These are phyloP conservation scores for Serendipita indica DNA, from an alignment of 768 basidiomycete genomes.

Conservation along the genomic window DNA sequence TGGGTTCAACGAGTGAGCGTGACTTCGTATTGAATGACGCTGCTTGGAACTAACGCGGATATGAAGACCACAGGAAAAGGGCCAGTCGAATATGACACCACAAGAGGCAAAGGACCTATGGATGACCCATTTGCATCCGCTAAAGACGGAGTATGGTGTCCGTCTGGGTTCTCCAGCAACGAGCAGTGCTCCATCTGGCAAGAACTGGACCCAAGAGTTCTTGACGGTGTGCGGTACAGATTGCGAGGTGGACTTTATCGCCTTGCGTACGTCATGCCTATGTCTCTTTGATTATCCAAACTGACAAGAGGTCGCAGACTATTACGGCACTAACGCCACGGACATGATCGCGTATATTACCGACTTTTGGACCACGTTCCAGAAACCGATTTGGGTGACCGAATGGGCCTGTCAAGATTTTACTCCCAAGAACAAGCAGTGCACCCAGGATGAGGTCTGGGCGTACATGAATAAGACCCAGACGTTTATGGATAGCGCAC, in stretches of 20 bases:
- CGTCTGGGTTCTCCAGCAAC: constrained; percentile 40
- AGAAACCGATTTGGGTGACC: constrained; percentile 33
- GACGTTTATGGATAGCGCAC: constrained; percentile 36
- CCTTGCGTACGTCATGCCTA: constrained; percentile 30
- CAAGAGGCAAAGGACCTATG: constrained; percentile 36
- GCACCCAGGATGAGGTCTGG: constrained; percentile 30
- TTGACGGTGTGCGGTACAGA: constrained; percentile 32
- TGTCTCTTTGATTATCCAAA: background rate
- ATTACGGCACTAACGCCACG: constrained; percentile 42
- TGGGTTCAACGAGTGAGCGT: constrained; percentile 39
- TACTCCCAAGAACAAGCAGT: constrained; percentile 24
- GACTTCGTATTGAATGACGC: background rate
- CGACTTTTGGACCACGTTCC: constrained; percentile 37
- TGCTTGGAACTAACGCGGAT: constrained; percentile 14
- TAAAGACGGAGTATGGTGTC: constrained; percentile 28
- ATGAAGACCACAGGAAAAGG: constrained; percentile 23
- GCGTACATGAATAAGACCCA: constrained; percentile 38
- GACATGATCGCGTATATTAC: constrained; percentile 37
- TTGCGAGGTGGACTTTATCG: constrained; percentile 44
- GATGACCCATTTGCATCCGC: constrained; percentile 38
- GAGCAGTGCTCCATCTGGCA: constrained; percentile 37
- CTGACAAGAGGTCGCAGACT: constrained; percentile 21
- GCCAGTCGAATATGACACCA: constrained; percentile 38
- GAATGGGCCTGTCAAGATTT: constrained; percentile 39
- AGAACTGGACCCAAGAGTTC: constrained; percentile 40